phyloP scores from a whole-genome alignment of 2,329 filamentous ascomycete species.

The Botryotinia calthae region DNA sequence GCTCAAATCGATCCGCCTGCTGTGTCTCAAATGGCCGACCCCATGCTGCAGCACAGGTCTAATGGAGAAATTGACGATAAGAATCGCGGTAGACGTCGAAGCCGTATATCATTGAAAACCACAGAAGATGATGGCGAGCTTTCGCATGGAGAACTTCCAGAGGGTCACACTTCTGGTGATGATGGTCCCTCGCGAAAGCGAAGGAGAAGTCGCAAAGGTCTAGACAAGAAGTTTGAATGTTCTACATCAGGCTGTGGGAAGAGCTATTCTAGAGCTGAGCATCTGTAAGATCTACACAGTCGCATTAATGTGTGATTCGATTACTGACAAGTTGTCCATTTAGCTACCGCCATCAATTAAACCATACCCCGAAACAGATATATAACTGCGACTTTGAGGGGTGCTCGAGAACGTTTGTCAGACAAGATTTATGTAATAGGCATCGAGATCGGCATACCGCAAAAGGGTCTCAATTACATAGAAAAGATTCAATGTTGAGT shows the following conservation, averaged over 20 bases:
- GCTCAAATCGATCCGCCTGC: conserved; percentile 32
- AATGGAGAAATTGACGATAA: conserved; percentile 35
- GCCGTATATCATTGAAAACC: conserved; percentile 31
- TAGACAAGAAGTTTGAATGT: conserved; percentile 82
- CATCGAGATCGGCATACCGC: conserved; percentile 79
- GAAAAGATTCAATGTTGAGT: conserved; percentile 64
- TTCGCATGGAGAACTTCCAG: conserved; percentile 31
- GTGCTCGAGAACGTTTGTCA: conserved; percentile 86
- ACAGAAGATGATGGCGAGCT: conserved; percentile 32
- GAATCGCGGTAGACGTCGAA: conserved; percentile 36
- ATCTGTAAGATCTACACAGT: conserved; percentile 62
- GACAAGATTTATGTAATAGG: conserved; percentile 86
- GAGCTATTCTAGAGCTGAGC: conserved; percentile 93
- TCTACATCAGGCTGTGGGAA: conserved; percentile 86
- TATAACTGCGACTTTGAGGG: conserved; percentile 91
- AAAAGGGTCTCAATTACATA: conserved; percentile 72
- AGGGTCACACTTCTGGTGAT: conserved; percentile 37
- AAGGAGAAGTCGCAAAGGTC: conserved; percentile 70
- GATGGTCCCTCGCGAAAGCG: conserved; percentile 49
- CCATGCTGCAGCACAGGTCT: conserved; percentile 28
- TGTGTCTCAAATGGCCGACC: conserved; percentile 31
- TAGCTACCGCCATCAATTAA: conserved; percentile 86
- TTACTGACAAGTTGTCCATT: conserved; percentile 20
- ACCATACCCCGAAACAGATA: conserved; percentile 93
- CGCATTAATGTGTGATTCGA: background rate